Evolutionary conservation across 1,284 basidiomycete genomes (phyloP), one percentile per base, ranked within the genome.

Genomic region (Meira nashicola): DNA sequence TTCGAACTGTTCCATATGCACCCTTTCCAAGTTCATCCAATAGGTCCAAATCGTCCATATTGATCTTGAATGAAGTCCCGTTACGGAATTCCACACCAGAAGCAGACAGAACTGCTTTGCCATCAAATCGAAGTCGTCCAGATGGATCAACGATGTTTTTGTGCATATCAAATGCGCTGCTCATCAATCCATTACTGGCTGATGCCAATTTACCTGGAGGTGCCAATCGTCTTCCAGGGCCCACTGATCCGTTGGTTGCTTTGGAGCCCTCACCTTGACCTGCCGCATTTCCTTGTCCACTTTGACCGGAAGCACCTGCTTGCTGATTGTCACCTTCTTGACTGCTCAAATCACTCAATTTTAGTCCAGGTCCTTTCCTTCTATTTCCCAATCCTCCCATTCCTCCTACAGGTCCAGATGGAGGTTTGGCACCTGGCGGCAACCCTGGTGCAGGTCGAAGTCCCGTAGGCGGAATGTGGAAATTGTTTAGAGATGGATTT

Each of bases 1-100:
- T 91, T 82, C 93, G 92, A 5, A 98, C 95, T 1, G 92, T 94
- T 23, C 94, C 94, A 76, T 98, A 98, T 79, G 96, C 96, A 44
- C 94, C 94, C 74, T 88, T 88, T 39, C 94, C 94, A 44, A 98
- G 84, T 79, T 96, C 93, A 60, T 81, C 80, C 74, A 91, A 83
- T 58, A 97, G 84, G 74, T 91, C 85, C 62, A 99, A 85, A 78
- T 98, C 90, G 59, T 87, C 86, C 91, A 96, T 96, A 79, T 94
- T 95, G 82, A 98, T 96, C 62, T 87, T 84, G 80, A 93, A 96
- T 14, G 89, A 91, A 38, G 89, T 86, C 33, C 94, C 95, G 69
- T 89, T 92, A 23, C 87, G 88, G 78, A 98, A 98, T 74, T 98
- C 89, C 71, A 98, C 94, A 56, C 94, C 95, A 15, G 87, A 83